A percentile compares a stretch with the other conserved stretches of the same genome.
These are phyloP conservation scores for Ustilago nuda DNA, from an alignment of 1,284 basidiomycete genomes.

Conservation along the genomic window DNA sequence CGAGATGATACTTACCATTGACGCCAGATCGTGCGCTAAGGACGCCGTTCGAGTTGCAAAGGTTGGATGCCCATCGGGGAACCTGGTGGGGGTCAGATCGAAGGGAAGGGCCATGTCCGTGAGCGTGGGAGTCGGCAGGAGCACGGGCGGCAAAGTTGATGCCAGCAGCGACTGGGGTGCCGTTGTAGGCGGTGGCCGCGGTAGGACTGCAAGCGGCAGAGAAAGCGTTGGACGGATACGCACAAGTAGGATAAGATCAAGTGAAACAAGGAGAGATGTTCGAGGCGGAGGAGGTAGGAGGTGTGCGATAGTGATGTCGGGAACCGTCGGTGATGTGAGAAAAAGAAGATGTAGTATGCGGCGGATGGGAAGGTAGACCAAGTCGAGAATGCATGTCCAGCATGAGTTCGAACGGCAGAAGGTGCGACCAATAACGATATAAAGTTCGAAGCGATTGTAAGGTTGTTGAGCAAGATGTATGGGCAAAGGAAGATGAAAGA, in stretches of 20 bases:
- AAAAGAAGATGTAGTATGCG: background rate
- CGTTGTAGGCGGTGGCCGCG: slow-evolving; percentile 54
- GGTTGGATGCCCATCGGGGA: slow-evolving; percentile 50
- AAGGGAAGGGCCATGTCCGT: slow-evolving; percentile 54
- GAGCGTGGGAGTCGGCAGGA: slow-evolving; percentile 57
- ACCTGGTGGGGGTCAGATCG: slow-evolving; percentile 56
- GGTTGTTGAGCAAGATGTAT: background rate
- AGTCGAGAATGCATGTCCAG: background rate
- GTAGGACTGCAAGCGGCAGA: slow-evolving; percentile 43
- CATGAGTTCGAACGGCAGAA: background rate
- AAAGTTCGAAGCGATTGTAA: background rate
- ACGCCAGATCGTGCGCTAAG: slow-evolving; percentile 51
- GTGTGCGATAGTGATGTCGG: background rate
- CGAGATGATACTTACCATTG: slow-evolving; percentile 44
- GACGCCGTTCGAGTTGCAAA: slow-evolving; percentile 52
- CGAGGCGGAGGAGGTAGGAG: background rate
- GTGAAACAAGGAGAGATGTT: background rate
- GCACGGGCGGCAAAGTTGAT: slow-evolving; percentile 62
- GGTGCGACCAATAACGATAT: background rate
- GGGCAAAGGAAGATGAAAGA: background rate
- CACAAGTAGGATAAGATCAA: slow-evolving; percentile 16
- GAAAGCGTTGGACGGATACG: slow-evolving; percentile 20
- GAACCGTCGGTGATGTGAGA: background rate
- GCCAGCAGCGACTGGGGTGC: slow-evolving; percentile 54
- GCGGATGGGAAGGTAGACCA: background rate